Base-by-base conservation (phyloP, 495 filamentous ascomycete species). In the Penicillium crystallinum region DNA sequence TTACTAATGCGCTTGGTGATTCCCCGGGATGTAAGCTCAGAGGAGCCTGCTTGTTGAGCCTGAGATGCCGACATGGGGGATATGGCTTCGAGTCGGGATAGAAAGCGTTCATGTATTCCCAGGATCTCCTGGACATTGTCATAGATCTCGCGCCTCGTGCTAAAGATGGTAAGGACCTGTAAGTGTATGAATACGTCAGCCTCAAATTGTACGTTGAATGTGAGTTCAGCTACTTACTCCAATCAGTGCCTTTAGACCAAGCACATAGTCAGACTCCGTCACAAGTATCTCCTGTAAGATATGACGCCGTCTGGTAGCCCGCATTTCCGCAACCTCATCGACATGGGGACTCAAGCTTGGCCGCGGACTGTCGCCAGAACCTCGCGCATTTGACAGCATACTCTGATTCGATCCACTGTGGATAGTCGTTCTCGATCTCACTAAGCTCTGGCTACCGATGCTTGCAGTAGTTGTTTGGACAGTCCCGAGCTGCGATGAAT, bases 261-360 rank as follows among this genome's bases (percentile, higher is more conserved):
- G 82, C 49, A 97, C 81, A 69, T 97, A 97, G 57, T 88, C 84
- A 61, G 91, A 86, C 67, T 97, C 93, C 0, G 90, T 92, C 37
- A 67, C 78, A 46, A 96, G 77, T 17, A 98, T 71, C 66, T 98
- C 93, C 56, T 89, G 87, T 35, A 97, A 64, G 17, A 91, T 83
- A 49, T 81, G 81, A 9, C 88, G 83, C 45, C 93, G 79, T 57
- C 90, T 86, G 35, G 86, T 60, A 11, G 90, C 78, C 19, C 93
- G 78, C 46, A 80, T 78, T 37, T 80, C 80, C 21, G 86, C 85
- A n/a, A 75, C 84, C 49, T 86, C 79, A 58, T 96, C 90, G 27
- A 83, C 66, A 11, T n/a, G 74, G 61, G 43, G 73, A 36, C 73
- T 80, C 33, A 78, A 65, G 7, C 78, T 73, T 17, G 74, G 68